A percentile compares a stretch with the other conserved stretches of the same genome.
Evolutionary conservation across 2,329 filamentous ascomycete genomes (phyloP).

Genomic region (Zymoseptoria crescenta): DNA sequence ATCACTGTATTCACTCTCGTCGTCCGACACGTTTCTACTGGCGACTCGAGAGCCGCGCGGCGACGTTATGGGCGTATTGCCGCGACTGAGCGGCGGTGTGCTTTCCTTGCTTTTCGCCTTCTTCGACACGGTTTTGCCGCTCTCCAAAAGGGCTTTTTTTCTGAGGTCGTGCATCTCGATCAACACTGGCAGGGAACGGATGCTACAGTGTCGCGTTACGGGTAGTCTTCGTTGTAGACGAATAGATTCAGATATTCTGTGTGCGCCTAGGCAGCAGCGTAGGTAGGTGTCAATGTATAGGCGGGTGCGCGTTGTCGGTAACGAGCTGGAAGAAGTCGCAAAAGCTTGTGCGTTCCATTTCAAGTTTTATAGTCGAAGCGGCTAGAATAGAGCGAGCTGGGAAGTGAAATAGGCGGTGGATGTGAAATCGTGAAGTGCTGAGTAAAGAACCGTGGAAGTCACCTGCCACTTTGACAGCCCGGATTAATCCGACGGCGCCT

Average conservation of each 20-base stretch:
- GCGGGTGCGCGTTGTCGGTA: not conserved
- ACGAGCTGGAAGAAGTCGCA: not conserved
- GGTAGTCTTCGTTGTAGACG: not conserved
- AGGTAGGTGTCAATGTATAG: not conserved
- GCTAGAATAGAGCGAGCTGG: not conserved
- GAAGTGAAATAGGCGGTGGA: not conserved
- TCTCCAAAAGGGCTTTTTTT: slow-evolving; percentile 63
- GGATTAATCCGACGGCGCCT: not conserved
- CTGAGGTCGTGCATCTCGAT: slow-evolving; percentile 37
- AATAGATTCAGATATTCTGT: not conserved
- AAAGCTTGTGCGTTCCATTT: not conserved
- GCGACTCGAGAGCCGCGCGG: slow-evolving; percentile 52
- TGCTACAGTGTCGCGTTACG: not conserved
- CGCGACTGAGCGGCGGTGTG: slow-evolving; percentile 52
- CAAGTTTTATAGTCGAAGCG: not conserved
- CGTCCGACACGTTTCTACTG: slow-evolving; percentile 57
- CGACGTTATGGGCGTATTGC: slow-evolving; percentile 50
- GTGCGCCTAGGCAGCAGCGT: not conserved
- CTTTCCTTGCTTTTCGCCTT: slow-evolving; percentile 54
- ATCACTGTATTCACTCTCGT: slow-evolving; percentile 53
- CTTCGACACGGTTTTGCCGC: slow-evolving; percentile 63
- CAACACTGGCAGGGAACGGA: not conserved
- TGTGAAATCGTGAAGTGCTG: not conserved
- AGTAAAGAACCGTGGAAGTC: not conserved
- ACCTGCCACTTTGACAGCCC: not conserved